Evolutionary conservation across 805 yeast genomes (phyloP).

Genomic region (Candida railenensis): DNA sequence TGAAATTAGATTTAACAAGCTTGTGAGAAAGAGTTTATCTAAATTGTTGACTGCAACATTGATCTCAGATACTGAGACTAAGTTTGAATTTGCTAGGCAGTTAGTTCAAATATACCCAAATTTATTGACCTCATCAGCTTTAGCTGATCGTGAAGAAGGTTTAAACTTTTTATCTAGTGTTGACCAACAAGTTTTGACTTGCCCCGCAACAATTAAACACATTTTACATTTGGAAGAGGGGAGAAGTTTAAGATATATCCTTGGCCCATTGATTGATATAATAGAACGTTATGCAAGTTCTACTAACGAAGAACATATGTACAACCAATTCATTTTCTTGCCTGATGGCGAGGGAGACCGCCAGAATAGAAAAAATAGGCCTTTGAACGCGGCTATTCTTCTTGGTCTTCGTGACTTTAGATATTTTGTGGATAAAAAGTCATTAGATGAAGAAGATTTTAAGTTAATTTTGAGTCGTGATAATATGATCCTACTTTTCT

Average conservation of each 20-base stretch:
- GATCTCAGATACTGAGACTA: constrained; percentile 48
- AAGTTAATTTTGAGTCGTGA: constrained; percentile 23
- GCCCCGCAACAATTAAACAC: constrained; percentile 40
- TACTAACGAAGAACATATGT: background rate
- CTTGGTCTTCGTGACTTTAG: constrained; percentile 30
- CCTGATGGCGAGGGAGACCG: constrained; percentile 11
- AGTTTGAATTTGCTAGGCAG: constrained; percentile 51
- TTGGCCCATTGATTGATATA: constrained; percentile 46
- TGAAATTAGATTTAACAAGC: constrained; percentile 59
- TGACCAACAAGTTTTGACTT: constrained; percentile 41
- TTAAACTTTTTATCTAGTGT: constrained; percentile 32
- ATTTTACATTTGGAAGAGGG: background rate
- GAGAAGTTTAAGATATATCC: constrained; percentile 27
- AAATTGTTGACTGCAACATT: constrained; percentile 54
- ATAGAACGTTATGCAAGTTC: constrained; percentile 40
- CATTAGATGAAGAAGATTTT: constrained; percentile 10
- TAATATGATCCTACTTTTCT: constrained; percentile 40
- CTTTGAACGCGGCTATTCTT: constrained; percentile 28
- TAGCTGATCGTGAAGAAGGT: constrained; percentile 50
- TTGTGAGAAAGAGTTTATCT: constrained; percentile 47
- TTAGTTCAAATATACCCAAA: constrained; percentile 55
- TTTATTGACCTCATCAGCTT: constrained; percentile 46
- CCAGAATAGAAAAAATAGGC: constrained; percentile 4
- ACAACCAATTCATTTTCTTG: background rate
- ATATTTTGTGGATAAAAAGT: constrained; percentile 23